Evolutionary conservation across 2,329 filamentous ascomycete species (phyloP).

Genomic region (Phialocephala subalpina): DNA sequence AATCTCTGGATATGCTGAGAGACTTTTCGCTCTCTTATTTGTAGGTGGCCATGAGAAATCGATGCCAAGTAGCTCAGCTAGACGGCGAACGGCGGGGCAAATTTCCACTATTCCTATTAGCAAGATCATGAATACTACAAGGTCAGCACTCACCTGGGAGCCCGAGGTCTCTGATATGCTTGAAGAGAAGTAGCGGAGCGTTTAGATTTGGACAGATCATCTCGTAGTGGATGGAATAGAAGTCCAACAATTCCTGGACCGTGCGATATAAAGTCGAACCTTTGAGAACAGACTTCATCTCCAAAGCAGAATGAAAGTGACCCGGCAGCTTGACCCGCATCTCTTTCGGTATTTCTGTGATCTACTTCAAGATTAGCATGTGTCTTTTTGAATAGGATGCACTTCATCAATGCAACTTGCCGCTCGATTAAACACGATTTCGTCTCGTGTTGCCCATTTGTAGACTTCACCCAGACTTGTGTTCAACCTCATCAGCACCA

Average conservation of each 20-base stretch:
- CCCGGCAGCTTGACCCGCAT: constrained; percentile 72
- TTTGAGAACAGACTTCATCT: constrained; percentile 56
- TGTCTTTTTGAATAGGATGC: not conserved
- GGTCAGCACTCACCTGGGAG: constrained; percentile 68
- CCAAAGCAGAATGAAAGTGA: constrained; percentile 65
- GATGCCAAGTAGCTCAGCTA: constrained; percentile 53
- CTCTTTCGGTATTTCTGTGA: constrained; percentile 65
- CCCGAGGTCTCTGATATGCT: constrained; percentile 74
- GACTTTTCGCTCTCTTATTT: constrained; percentile 50
- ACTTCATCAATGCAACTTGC: constrained; percentile 50
- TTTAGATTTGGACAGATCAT: constrained; percentile 80
- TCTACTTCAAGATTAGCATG: constrained; percentile 46
- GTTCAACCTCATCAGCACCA: constrained; percentile 77
- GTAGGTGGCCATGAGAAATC: constrained; percentile 65
- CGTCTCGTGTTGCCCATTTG: constrained; percentile 70
- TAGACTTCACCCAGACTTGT: constrained; percentile 77
- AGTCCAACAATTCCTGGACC: constrained; percentile 67
- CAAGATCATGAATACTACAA: not conserved
- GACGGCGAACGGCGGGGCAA: constrained; percentile 64
- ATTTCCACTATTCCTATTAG: constrained; percentile 63
- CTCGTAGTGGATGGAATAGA: constrained; percentile 70
- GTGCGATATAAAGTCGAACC: constrained; percentile 69
- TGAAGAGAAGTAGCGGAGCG: constrained; percentile 69
- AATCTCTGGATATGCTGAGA: constrained; percentile 75
- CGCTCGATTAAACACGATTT: constrained; percentile 76